Percentiles rank a stretch among this genome's conserved stretches.
Conservation (phyloP, 306 rosid genomes). For the Rosa lucieae region DNA sequence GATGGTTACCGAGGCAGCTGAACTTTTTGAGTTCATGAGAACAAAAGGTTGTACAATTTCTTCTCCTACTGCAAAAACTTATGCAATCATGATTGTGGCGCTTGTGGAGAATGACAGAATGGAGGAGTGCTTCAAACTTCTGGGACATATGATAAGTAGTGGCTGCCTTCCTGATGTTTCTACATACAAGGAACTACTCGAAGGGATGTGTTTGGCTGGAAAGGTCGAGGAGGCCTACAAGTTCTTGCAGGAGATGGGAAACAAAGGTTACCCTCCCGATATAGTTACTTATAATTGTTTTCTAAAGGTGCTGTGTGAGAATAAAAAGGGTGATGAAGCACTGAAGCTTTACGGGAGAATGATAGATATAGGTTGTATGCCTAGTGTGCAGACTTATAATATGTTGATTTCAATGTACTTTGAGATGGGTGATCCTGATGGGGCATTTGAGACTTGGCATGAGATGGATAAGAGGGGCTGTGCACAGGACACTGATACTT, state of each 20-base stretch:
- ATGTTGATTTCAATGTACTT: conserved; percentile 86
- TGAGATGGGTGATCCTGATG: conserved; percentile 65
- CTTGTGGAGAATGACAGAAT: conserved; percentile 62
- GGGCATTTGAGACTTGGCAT: conserved; percentile 79
- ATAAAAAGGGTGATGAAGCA: conserved; percentile 70
- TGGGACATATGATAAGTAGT: conserved; percentile 67
- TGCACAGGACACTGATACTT: conserved; percentile 52
- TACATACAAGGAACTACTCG: conserved; percentile 77
- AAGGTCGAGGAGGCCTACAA: conserved; percentile 73
- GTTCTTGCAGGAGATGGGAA: conserved; percentile 91
- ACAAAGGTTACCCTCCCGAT: conserved; percentile 89
- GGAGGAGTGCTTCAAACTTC: conserved; percentile 66
- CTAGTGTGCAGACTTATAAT: conserved; percentile 83
- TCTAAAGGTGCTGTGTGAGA: conserved; percentile 82
- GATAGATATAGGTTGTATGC: conserved; percentile 64
- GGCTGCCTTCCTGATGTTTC: conserved; percentile 94
- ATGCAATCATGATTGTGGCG: conserved; percentile 74
- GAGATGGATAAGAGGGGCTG: conserved; percentile 70
- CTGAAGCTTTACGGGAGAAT: conserved; percentile 60
- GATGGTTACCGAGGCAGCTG: conserved; percentile 66
- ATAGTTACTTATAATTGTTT: conserved; percentile 87
- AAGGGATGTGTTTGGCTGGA: conserved; percentile 85
- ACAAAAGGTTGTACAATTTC: conserved; percentile 70
- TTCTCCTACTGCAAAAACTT: conserved; percentile 84
- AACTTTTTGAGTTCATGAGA: conserved; percentile 87